Conservation (phyloP, 108 stramenopile genomes). For the Pseudonitzschia multistriata region DNA sequence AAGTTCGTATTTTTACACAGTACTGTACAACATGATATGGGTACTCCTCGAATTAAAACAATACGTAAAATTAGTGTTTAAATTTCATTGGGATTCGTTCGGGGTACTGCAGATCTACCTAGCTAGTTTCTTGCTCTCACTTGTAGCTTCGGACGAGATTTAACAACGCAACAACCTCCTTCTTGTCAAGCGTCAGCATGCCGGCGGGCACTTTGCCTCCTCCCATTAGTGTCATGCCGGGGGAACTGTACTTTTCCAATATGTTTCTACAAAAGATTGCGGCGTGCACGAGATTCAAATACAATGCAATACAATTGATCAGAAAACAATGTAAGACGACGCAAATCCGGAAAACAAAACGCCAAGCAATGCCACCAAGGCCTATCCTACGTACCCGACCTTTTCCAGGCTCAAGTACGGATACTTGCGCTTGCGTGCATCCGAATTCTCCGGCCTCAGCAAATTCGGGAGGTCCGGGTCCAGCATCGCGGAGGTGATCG, state of each 20-base stretch:
- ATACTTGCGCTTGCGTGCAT: slow-evolving; percentile 72
- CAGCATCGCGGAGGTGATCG: slow-evolving; percentile 69
- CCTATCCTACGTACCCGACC: slow-evolving; percentile 42
- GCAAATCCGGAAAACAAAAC: background rate
- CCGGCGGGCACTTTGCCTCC: slow-evolving; percentile 26
- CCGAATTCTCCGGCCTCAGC: slow-evolving; percentile 64
- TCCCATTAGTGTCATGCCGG: slow-evolving; percentile 51
- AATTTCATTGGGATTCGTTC: background rate
- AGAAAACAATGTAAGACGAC: background rate
- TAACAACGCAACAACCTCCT: slow-evolving; percentile 73
- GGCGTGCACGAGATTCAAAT: background rate
- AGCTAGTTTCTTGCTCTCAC: background rate
- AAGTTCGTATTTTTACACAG: background rate
- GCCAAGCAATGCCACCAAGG: background rate
- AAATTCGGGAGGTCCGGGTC: slow-evolving; percentile 79
- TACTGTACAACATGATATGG: background rate
- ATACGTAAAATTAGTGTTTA: background rate
- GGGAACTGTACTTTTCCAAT: slow-evolving; percentile 57
- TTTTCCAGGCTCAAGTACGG: slow-evolving; percentile 84
- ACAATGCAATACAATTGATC: background rate
- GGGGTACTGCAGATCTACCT: background rate
- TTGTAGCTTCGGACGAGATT: slow-evolving; percentile 51
- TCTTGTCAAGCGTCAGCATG: slow-evolving; percentile 84
- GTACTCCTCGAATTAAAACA: background rate
- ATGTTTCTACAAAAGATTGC: slow-evolving; percentile 27